Evolutionary conservation across 805 yeast genomes (phyloP).

Genomic region (Candida pseudoglaebosa): DNA sequence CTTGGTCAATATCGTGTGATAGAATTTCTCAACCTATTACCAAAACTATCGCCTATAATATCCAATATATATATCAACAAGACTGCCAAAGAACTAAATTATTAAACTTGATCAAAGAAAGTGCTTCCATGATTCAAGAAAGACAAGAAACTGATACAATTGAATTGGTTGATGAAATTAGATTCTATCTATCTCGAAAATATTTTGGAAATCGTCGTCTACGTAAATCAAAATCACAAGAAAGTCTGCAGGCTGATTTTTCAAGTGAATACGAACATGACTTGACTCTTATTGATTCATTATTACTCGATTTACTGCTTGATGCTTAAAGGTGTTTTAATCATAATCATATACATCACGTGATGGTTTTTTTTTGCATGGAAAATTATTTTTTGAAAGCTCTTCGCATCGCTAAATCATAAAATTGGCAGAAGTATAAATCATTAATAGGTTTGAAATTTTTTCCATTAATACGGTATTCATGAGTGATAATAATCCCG

Average conservation of each 20-base stretch:
- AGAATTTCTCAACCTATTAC: constrained; percentile 65
- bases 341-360: not conserved
- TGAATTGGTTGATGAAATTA: constrained; percentile 73
- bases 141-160: constrained; percentile 78
- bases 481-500: constrained; percentile 34
- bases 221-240: no score
- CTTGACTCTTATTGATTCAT: constrained; percentile 23
- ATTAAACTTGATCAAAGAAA: constrained; percentile 26
- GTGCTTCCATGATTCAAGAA: constrained; percentile 52
- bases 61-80: constrained; percentile 29
- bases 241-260: no score
- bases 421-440: not conserved
- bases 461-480: not conserved
- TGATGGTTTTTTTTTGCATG: constrained; percentile 1
- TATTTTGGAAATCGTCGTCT: constrained; percentile 15
- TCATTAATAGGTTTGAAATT: not conserved
- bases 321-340: constrained; percentile 21
- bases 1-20: constrained; percentile 66
- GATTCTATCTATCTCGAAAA: constrained; percentile 53
- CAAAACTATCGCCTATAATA: constrained; percentile 48
- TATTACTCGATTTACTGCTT: constrained; percentile 24
- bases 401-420: constrained; percentile 7
- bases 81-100: constrained; percentile 27
- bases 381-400: not conserved
- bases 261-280: constrained; percentile 20